Base-by-base conservation (phyloP, 176 grass and related monocot genomes). In the Carex cristatella region DNA sequence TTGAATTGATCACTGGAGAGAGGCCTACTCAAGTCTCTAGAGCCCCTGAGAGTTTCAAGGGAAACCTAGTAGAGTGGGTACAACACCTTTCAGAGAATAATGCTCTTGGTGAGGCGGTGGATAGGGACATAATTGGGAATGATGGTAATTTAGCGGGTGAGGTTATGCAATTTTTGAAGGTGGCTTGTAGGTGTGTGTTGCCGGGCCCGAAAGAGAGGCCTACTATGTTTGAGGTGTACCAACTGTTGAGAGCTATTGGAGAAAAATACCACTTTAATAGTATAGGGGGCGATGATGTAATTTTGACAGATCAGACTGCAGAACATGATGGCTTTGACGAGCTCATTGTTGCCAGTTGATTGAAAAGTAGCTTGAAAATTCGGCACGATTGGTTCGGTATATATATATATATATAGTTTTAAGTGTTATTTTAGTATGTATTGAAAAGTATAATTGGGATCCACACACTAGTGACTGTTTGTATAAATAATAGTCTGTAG, bases 151-250 rank as follows among this genome's bases (percentile, higher is more conserved):
- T 69, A 16, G 85, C 89, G 13, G 74, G 71, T 37, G 94, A 97
- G 85, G 35, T 97, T n/a, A 81, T 92, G 83, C 92, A 92, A 62
- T 86, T 92, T 71, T 64, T 97, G 81, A 97, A 97, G 92, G 84
- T 97, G 0, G 94, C 92, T 0, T 94, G 87, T 61, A 86, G 85
- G 35, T 97, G 94, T 84, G 90, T 87, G 4, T 59, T 92, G 4
- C 61, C 89, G 32, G 80, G 71, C 58, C 86, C 90, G 0, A 97
- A 91, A 87, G 94, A 92, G 81, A 91, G 94, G 83, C 94, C 94
- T 1, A 97, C 94, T n/a, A 97, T 97, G 94, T 94, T 97, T 84
- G 94, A 97, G 87, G 94, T 94, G 32, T 94, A 91, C 60, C 92
- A 92, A 82, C 87, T 97, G 32, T 89, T 97, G 23, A 89, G 92